A percentile compares a stretch with the other conserved stretches of the same genome.
Conservation (phyloP, 345 rosid species). For the Capsella bursapastoris region DNA sequence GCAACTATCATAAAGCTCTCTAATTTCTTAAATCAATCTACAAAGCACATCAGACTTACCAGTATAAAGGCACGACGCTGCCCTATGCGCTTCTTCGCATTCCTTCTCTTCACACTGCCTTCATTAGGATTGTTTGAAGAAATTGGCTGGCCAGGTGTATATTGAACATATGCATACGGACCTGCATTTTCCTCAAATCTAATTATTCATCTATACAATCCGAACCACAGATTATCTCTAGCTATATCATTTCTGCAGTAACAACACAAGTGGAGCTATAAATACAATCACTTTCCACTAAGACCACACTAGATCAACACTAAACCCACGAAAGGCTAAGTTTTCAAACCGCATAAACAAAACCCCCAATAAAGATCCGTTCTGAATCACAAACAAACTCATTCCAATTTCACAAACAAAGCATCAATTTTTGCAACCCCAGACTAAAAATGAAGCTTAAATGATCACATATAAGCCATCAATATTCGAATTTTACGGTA, state of each 20-base stretch:
- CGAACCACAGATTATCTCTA: conserved; percentile 9
- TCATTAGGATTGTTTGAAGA: conserved; percentile 76
- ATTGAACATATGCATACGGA: conserved; percentile 80
- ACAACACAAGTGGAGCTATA: not conserved
- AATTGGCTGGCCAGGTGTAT: conserved; percentile 79
- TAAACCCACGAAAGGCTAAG: conserved; percentile 3
- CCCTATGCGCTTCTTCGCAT: conserved; percentile 77
- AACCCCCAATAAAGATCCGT: not conserved
- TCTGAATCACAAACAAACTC: not conserved
- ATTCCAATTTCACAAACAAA: conserved; percentile 21
- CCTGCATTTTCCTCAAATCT: conserved; percentile 53
- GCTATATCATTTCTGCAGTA: not conserved
- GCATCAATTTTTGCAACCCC: conserved; percentile 1
- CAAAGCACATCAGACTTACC: conserved; percentile 47
- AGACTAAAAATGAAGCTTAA: conserved; percentile 18
- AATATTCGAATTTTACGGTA: not conserved
- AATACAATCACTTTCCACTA: conserved; percentile 5
- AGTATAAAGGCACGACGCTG: conserved; percentile 64
- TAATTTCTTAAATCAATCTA: conserved; percentile 1
- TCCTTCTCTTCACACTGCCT: conserved; percentile 80
- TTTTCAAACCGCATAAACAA: not conserved
- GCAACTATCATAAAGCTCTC: not conserved
- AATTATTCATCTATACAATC: conserved; percentile 6
- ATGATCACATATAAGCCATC: not conserved
- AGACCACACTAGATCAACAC: conserved; percentile 15